Evolutionary conservation across 306 rosid genomes (phyloP).

Genomic region (Vigna radiata): DNA sequence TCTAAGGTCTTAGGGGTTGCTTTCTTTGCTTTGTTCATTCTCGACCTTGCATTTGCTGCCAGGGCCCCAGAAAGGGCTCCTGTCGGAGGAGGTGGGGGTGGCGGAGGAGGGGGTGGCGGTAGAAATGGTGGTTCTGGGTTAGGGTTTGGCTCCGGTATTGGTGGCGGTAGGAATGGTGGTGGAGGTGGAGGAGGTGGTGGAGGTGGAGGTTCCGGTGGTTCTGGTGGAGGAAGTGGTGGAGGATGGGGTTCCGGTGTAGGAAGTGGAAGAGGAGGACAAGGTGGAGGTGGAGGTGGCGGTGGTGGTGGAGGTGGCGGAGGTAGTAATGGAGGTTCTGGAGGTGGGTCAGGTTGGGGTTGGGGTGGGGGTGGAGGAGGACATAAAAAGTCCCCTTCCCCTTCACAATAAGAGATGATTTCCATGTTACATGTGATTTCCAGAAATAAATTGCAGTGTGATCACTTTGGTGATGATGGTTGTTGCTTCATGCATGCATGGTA

Average conservation of each 20-base stretch:
- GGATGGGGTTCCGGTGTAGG: constrained; percentile 46
- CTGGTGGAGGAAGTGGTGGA: constrained; percentile 59
- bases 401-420: neutral
- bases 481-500: constrained; percentile 40
- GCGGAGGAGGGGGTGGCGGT: constrained; percentile 34
- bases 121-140: constrained; percentile 48
- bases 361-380: constrained; percentile 55
- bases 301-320: constrained; percentile 43
- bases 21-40: constrained; percentile 63
- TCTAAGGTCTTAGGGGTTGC: constrained; percentile 57
- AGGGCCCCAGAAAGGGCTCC: constrained; percentile 20
- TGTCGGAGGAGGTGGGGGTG: constrained; percentile 31
- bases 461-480: constrained; percentile 6
- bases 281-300: constrained; percentile 1
- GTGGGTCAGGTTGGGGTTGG: constrained; percentile 55
- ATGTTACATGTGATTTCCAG: neutral
- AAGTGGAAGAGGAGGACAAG: constrained; percentile 35
- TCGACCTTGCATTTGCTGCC: constrained; percentile 68
- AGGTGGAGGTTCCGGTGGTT: constrained; percentile 39
- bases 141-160: constrained; percentile 61
- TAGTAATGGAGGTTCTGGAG: constrained; percentile 48
- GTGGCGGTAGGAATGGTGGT: constrained; percentile 36
- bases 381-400: constrained; percentile 43
- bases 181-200: constrained; percentile 52
- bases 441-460: constrained; percentile 52